Conservation (phyloP, 2,329 filamentous ascomycete species). For the Beauveria medogensis region DNA sequence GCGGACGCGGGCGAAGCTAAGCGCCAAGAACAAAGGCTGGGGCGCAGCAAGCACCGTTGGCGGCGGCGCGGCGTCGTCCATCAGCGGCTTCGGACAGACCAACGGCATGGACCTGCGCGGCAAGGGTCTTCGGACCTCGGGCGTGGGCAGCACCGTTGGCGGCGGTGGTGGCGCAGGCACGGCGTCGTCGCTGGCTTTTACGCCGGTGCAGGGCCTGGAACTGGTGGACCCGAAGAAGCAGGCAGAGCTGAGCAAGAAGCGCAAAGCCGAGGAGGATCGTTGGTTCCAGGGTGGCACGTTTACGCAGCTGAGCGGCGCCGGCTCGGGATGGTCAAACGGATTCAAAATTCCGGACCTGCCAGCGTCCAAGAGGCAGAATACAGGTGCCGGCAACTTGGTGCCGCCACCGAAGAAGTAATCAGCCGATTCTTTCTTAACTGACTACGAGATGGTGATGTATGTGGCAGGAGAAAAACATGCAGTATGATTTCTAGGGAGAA, state of each 20-base stretch:
- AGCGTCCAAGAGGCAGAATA: conserved; percentile 64
- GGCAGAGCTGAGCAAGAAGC: conserved; percentile 79
- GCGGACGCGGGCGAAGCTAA: conserved; percentile 84
- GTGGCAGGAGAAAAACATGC: background rate
- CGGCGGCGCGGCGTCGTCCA: conserved; percentile 68
- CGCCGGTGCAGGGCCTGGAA: conserved; percentile 88
- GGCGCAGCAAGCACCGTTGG: conserved; percentile 59
- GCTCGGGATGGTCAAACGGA: conserved; percentile 29
- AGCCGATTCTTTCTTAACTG: background rate
- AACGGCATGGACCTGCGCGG: conserved; percentile 63
- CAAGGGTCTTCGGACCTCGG: conserved; percentile 71
- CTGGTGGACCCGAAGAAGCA: conserved; percentile 89
- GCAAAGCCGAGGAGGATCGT: conserved; percentile 87
- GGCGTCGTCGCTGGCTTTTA: conserved; percentile 83
- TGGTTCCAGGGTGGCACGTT: conserved; percentile 99
- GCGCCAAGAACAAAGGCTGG: conserved; percentile 95
- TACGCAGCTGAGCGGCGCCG: conserved; percentile 58
- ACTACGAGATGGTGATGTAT: background rate
- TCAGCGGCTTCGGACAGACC: conserved; percentile 66
- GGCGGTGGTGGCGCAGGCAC: conserved; percentile 50
- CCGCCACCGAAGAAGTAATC: conserved; percentile 9
- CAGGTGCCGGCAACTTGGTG: conserved; percentile 45
- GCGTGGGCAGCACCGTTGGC: conserved; percentile 64
- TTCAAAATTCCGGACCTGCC: conserved; percentile 82
- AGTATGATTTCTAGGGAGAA: background rate